Evolutionary conservation across 768 basidiomycete genomes (phyloP).

Genomic region (Leccinum variicolor): DNA sequence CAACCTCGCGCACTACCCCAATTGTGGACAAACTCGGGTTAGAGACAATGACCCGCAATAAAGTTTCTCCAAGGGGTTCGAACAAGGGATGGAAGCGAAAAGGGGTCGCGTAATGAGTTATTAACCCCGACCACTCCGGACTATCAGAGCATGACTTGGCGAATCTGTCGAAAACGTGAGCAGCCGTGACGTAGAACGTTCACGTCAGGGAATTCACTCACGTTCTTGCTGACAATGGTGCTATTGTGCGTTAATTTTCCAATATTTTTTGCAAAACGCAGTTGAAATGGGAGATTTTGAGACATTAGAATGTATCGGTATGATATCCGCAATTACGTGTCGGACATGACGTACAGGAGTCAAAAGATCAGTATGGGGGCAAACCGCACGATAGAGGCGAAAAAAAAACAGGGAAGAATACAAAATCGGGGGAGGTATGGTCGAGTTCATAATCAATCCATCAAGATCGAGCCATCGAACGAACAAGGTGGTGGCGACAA

Average conservation of each 20-base stretch:
- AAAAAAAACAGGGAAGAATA: not conserved
- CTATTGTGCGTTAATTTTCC: conserved; percentile 33
- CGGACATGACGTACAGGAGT: conserved; percentile 23
- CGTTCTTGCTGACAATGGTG: conserved; percentile 67
- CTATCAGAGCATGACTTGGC: conserved; percentile 47
- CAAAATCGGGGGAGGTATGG: conserved; percentile 6
- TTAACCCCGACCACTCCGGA: not conserved
- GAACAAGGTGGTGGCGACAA: conserved; percentile 20
- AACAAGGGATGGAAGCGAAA: not conserved
- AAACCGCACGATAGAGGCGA: conserved; percentile 9
- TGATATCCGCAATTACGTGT: conserved; percentile 28
- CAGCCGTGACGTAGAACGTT: not conserved
- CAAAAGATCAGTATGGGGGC: conserved; percentile 12
- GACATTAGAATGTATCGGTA: conserved; percentile 17
- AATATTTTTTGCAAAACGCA: conserved; percentile 2
- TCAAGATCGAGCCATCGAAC: conserved; percentile 13
- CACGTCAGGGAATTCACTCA: conserved; percentile 37
- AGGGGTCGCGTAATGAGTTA: not conserved
- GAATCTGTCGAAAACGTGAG: conserved; percentile 37
- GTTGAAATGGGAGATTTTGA: not conserved
- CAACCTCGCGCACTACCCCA: not conserved
- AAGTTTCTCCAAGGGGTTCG: not conserved
- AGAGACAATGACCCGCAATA: not conserved
- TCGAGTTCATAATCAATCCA: conserved; percentile 14
- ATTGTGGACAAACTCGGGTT: not conserved